phyloP scores from a whole-genome alignment of 2,329 filamentous ascomycete genomes.

The Microcyclosporella mali region DNA sequence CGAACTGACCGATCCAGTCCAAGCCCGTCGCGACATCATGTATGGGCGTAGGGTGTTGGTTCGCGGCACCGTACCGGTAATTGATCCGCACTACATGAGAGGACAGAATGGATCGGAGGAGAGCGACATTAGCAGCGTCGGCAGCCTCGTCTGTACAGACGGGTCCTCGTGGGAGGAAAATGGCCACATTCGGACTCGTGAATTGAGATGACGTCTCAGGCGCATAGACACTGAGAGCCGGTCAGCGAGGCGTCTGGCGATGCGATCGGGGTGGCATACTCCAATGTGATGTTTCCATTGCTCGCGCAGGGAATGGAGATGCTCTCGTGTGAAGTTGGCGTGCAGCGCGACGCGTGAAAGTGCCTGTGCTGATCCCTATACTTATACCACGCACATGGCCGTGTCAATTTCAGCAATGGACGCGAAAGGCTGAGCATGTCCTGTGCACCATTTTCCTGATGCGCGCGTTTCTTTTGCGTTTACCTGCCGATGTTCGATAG shows the following conservation, averaged over 20 bases:
- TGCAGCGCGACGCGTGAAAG: too few relatives aligned
- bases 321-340: not conserved
- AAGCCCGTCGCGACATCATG: constrained; percentile 44
- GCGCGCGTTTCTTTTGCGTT: too few relatives aligned
- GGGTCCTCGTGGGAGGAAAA: constrained; percentile 43
- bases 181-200: constrained; percentile 13
- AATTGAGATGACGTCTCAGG: constrained; percentile 20
- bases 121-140: constrained; percentile 27
- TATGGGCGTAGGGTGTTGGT: constrained; percentile 41
- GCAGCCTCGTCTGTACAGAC: constrained; percentile 25
- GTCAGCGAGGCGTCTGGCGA: constrained; percentile 1
- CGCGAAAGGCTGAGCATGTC: too few relatives aligned
- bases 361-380: too few relatives aligned
- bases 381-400: too few relatives aligned
- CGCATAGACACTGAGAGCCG: constrained; percentile 14
- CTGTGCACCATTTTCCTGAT: too few relatives aligned
- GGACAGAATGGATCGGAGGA: constrained; percentile 34
- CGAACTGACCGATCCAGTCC: constrained; percentile 43
- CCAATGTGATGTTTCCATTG: constrained; percentile 38
- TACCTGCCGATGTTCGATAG: too few relatives aligned
- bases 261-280: constrained; percentile 28
- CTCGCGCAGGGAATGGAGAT: constrained; percentile 33
- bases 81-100: constrained; percentile 41
- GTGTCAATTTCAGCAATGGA: too few relatives aligned
- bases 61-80: constrained; percentile 36